These are phyloP conservation scores for Monosiga brevicollis DNA, from an alignment of 78 protist species.

Conservation along the genomic window DNA sequence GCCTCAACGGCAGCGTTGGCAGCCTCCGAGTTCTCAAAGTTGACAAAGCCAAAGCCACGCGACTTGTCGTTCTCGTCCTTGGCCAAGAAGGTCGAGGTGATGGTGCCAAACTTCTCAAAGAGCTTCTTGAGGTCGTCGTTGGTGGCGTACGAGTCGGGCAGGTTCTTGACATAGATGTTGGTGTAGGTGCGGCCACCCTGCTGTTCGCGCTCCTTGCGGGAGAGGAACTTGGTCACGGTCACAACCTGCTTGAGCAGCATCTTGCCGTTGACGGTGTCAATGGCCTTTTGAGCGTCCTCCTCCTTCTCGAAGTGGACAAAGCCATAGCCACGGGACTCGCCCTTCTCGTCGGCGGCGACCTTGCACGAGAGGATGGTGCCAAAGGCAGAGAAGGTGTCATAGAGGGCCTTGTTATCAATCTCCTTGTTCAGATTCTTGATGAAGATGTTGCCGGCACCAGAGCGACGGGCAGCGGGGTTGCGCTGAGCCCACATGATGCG, in stretches of 20 bases:
- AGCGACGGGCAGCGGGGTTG: conserved; percentile 87
- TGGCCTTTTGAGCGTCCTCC: conserved; percentile 81
- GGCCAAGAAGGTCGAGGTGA: conserved; percentile 52
- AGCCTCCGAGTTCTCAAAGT: conserved; percentile 71
- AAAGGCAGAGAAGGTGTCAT: conserved; percentile 73
- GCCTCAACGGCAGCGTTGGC: conserved; percentile 73
- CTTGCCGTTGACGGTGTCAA: conserved; percentile 85
- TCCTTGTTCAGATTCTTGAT: conserved; percentile 84
- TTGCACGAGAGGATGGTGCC: conserved; percentile 79
- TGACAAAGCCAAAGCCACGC: conserved; percentile 88
- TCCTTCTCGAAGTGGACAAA: conserved; percentile 89
- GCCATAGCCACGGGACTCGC: conserved; percentile 84
- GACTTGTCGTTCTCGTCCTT: conserved; percentile 60
- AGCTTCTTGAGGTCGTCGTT: conserved; percentile 46
- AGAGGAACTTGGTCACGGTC: conserved; percentile 74
- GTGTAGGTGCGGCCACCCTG: conserved; percentile 59
- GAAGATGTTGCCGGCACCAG: conserved; percentile 94
- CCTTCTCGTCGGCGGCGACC: conserved; percentile 65
- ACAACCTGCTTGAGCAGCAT: conserved; percentile 47
- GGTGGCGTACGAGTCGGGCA: conserved; percentile 39
- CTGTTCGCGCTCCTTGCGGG: conserved; percentile 59
- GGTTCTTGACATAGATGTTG: conserved; percentile 88
- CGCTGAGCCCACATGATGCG: conserved; percentile 97
- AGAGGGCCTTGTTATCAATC: conserved; percentile 79
- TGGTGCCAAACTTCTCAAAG: conserved; percentile 63